These are phyloP conservation scores for Penicillium griseofulvum DNA, from an alignment of 2,329 filamentous ascomycete genomes.

Conservation along the genomic window DNA sequence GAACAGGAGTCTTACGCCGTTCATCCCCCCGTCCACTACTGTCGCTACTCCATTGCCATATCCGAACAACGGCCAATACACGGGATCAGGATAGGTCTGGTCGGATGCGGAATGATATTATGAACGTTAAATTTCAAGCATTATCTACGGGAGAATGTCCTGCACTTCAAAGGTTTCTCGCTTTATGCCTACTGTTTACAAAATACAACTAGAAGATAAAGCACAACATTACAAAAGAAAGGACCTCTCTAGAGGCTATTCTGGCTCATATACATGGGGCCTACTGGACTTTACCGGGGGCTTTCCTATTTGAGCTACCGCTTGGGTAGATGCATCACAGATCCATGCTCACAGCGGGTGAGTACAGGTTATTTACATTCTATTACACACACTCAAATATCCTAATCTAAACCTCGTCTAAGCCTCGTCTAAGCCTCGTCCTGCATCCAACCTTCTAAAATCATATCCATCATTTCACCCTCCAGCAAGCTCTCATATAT, in stretches of 20 bases:
- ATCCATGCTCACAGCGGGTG: too few species aligned
- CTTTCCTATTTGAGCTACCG: too few species aligned
- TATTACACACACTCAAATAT: neutral
- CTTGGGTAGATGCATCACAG: too few species aligned
- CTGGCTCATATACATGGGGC: too few species aligned
- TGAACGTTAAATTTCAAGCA: neutral
- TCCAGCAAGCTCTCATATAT: slow-evolving; percentile 14
- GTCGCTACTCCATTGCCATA: neutral
- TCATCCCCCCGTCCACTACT: neutral
- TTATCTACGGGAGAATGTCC: neutral
- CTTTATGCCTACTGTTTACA: neutral
- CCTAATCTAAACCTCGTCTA: neutral
- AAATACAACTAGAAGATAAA: neutral
- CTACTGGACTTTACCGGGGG: too few species aligned
- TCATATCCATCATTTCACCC: slow-evolving; percentile 9
- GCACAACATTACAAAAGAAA: neutral
- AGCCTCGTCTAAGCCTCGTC: neutral
- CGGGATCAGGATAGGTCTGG: neutral
- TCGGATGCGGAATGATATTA: neutral
- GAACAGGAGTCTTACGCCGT: neutral
- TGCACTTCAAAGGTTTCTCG: neutral
- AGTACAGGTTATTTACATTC: too few species aligned
- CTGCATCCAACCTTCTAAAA: neutral
- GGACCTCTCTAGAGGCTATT: neutral
- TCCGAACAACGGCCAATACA: neutral